Base-by-base conservation (phyloP, 768 basidiomycete species). In the Boletus sp. region DNA sequence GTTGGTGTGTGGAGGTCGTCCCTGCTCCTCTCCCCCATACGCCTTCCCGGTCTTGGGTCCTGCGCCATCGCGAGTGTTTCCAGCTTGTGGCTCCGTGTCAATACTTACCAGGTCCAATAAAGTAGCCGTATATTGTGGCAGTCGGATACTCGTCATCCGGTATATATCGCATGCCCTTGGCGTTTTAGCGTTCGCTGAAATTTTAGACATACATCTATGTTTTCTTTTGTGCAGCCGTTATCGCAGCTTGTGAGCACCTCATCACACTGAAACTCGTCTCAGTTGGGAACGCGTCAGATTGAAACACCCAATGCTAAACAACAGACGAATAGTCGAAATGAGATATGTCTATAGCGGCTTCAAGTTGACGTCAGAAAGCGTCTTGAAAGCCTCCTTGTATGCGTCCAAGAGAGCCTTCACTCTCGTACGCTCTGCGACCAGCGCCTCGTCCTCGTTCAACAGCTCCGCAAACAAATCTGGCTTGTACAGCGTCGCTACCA, bases 401-500 rank as follows among this genome's bases (percentile, higher is more conserved):
- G 96, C 96, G 67, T 98, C 94, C 64, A 99, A 77, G 50, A 98
- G 72, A 2, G 92, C 88, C 81, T 98, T 98, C 18, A 99, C 91
- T 69, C 97, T 80, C 59, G 92, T 82, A 53, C 97, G 81, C 77
- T 99, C 97, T 44, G 92, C 90, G 46, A 97, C 94, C 50, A 98
- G 78, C 58, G 90, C 85, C 75, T 98, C 95, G 67, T 99, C 97
- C 75, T 99, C 97, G 66, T 93, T 90, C 66, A 99, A 74, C 75
- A 98, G 75, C 42, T 96, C 94, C 28, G 83, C 78, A 69, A 98
- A 98, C 54, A 98, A 73, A 17, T 94, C 90, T 0, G 96, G 96
- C 75, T 94, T 97, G 79, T 99, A 99, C 62, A 99, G 73, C 45
- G 89, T 80, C 33, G 94, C 84, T n/a, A 99, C 97, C 33, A 99